Base-by-base conservation (phyloP, 2,329 filamentous ascomycete genomes). In the Akanthomyces muscarius region DNA sequence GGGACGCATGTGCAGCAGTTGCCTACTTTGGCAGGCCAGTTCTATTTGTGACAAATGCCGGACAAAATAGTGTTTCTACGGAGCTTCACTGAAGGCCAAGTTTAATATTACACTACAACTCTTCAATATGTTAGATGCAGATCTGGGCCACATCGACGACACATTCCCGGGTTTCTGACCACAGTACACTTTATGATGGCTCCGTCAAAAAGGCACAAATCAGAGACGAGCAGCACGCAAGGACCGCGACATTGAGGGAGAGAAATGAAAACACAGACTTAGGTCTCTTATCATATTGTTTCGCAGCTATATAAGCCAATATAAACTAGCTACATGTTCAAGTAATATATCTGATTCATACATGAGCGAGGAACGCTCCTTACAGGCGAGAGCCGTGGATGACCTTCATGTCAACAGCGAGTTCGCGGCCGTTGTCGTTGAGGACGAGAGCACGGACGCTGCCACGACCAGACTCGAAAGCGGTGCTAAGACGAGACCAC, bases 321-420 rank as follows among this genome's bases (percentile, higher is more conserved):
- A 62, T 56, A 61, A 62, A 65, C 62, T 65, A 61, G 30, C 51
- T 65, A 52, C 52, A 51, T 62, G 25, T 52, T 45, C 36, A 56
- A 56, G 23, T 45, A 56, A 47, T 57, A 57, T 42, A 62, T 57
- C 47, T 45, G 61, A 56, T 45, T 62, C 57, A 63, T 53, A 63
- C 53, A 53, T n/a, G 62, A 62, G 54, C 30, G 63, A 25, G 18
- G 16, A 16, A 25, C 52, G 36, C 53, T 57, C 38, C 67, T 81
- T 87, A 89, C 77, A 89, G 79, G 72, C 83, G 84, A 69, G 86
- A 87, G 74, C 86, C 86, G 82, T 99, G 95, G 76, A 98, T 90
- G 75, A 96, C 90, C 90, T 97, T 98, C 88, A 96, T 95, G 86
- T 99, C 95, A 71, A 99, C 95, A 71, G 90, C 93, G 74, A 99